These are phyloP conservation scores for Ophiostoma australiae DNA, from an alignment of 2,329 filamentous ascomycete genomes.

Conservation along the genomic window DNA sequence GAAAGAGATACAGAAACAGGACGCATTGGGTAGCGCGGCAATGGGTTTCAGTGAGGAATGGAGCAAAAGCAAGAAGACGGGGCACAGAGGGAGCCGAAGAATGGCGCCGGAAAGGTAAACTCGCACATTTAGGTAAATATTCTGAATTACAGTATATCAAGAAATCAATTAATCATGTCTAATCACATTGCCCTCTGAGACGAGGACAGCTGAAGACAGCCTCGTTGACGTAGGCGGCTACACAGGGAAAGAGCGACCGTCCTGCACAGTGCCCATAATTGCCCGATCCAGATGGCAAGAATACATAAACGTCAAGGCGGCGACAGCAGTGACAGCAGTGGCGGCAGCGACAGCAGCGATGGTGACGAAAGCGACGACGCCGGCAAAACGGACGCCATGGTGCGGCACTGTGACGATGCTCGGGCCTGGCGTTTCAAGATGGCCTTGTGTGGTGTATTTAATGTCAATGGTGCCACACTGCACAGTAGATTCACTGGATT, in stretches of 20 bases:
- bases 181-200: too few species aligned
- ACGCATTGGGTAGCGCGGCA: background rate
- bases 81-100: background rate
- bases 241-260: background rate
- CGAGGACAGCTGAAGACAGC: too few species aligned
- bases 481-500: background rate
- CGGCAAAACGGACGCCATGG: background rate
- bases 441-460: background rate
- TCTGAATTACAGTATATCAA: too few species aligned
- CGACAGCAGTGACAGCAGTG: too few species aligned
- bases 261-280: background rate
- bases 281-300: background rate
- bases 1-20: background rate
- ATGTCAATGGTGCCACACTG: background rate
- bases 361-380: background rate
- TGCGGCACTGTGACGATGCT: background rate
- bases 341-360: background rate
- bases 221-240: background rate
- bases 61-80: conserved; percentile 5
- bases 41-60: background rate
- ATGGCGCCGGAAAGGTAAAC: background rate
- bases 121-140: too few species aligned
- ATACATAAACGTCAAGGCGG: background rate
- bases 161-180: background rate
- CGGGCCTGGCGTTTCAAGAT: background rate